These are phyloP conservation scores for Tinospora cordifolia DNA, from an alignment of 164 flowering plant genomes.

Conservation along the genomic window DNA sequence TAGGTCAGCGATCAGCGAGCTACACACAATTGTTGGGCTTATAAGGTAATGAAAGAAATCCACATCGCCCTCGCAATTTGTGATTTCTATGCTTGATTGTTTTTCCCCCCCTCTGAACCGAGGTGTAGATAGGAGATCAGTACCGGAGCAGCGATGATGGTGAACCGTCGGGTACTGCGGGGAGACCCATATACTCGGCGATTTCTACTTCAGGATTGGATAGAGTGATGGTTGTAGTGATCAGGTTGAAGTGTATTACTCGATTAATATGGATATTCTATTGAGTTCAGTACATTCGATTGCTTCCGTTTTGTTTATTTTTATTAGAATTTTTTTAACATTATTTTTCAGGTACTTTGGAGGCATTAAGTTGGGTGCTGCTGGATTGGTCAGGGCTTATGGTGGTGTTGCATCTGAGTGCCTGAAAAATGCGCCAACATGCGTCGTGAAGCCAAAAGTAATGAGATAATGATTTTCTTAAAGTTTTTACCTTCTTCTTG, in stretches of 20 bases:
- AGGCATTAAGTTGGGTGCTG: slow-evolving; percentile 86
- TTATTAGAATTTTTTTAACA: too few species aligned
- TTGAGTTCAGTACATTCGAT: neutral
- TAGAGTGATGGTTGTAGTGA: slow-evolving; percentile 90
- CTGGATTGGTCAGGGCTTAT: slow-evolving; percentile 95
- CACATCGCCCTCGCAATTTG: neutral
- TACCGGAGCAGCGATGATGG: slow-evolving; percentile 85
- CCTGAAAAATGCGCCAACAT: slow-evolving; percentile 70
- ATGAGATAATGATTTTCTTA: neutral
- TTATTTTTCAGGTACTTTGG: slow-evolving; percentile 68
- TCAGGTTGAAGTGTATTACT: slow-evolving; percentile 40
- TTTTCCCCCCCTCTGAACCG: too few species aligned
- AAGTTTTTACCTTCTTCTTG: too few species aligned
- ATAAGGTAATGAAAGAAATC: slow-evolving; percentile 55
- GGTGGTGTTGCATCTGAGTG: slow-evolving; percentile 93
- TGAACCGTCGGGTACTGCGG: slow-evolving; percentile 96
- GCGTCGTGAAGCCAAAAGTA: slow-evolving; percentile 82
- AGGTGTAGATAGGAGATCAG: slow-evolving; percentile 69
- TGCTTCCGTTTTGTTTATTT: neutral
- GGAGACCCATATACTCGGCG: slow-evolving; percentile 87
- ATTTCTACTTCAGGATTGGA: slow-evolving; percentile 82
- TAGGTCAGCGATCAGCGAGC: slow-evolving; percentile 81
- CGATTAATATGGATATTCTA: neutral
- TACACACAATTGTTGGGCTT: slow-evolving; percentile 98
- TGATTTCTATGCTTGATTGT: too few species aligned